Base-by-base conservation (phyloP, 2,329 filamentous ascomycete species). In the Paraphoma sp. region DNA sequence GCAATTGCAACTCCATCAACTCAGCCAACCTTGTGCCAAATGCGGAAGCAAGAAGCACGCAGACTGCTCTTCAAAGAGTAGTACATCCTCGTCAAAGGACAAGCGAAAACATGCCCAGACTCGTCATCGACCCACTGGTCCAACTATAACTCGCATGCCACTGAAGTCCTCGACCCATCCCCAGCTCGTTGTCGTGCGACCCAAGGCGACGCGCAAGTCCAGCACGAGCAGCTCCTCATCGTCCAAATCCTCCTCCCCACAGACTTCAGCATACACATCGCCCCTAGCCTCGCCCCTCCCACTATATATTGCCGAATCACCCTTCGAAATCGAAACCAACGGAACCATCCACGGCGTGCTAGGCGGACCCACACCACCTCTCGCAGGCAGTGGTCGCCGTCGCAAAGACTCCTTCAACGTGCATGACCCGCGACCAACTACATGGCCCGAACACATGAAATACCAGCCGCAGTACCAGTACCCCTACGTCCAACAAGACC, bases 161-260 rank as follows among this genome's bases (percentile, higher is more conserved):
- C 57, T 68, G 18, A 74, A 68, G 28, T 68, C 60, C 57, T 68
- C 72, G 14, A 73, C 58, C 45, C 69, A 74, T 45, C 71, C 73
- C 12, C 74, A 76, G 49, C 69, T 78, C 10, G 76, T 70, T 43
- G 63, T 78, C n/a, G 63, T 78, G 14, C 60, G 76, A 23, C 74
- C 76, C 14, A 71, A 69, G 49, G 63, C 62, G 29, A 55, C 58
- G 4, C 64, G 70, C 42, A 76, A 72, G 53, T 54, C 57, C 54
- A 69, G 57, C 29, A 64, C 62, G 6, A 66, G 57, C 29, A 67
- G 67, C 6, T 69, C 63, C 41, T 64, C 69, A 1, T 60, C 53
- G 38, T 62, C 68, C 6, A 63, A 48, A 28, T 58, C 61, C 12
- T 64, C 60, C 33, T 67, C 68, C 1, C 50, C 64, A 9, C 55